Evolutionary conservation across 1,284 basidiomycete species (phyloP), one percentile per base, ranked within the genome.

Genomic region (Sphagnurus paluster): DNA sequence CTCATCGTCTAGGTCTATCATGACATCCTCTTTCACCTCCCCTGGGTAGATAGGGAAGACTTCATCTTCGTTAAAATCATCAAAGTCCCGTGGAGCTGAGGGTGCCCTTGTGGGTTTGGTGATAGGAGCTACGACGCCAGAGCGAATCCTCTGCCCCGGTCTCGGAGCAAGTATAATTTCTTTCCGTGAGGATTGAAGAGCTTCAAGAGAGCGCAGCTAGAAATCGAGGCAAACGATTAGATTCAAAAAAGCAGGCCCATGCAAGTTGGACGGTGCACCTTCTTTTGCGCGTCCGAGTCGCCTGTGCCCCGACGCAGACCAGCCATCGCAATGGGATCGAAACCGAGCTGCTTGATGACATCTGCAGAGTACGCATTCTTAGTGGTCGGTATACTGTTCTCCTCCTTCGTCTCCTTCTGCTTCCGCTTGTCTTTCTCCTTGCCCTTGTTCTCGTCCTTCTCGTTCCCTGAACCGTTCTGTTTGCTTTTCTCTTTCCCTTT

Each of bases 261-360:
- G n/a, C n/a, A n/a, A 23, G 41, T 10, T 13, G 26, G 5, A 9
- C 10, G 13, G 26, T 57, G 28, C 46, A 84, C 84, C 75, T 85
- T 87, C 53, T 75, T 74, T 58, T 76, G 74, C 10, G 74, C 63
- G n/a, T 65, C 65, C 13, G 61, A 56, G 39, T 72, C 65, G 13
- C 42, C 36, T 34, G 73, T 70, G 4, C 56, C 48, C 28, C 70
- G 65, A 30, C 70, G 65, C 30, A 70, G 71, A 2, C 79, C 79
- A 19, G 67, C 63, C 52, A 78, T 81, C 3, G 70, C 57, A 0
- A 79, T 77, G 19, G 87, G 87, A 64, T 90, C 84, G 48, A 90
- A 90, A 1, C 87, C 87, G 10, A 90, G 69, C 7, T 75, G 70
- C 55, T 82, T 82, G 58, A 90, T 79, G 23, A 85, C 61, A 35